Conservation (phyloP, 495 filamentous ascomycete genomes). For the Aspergillus ostianus region DNA sequence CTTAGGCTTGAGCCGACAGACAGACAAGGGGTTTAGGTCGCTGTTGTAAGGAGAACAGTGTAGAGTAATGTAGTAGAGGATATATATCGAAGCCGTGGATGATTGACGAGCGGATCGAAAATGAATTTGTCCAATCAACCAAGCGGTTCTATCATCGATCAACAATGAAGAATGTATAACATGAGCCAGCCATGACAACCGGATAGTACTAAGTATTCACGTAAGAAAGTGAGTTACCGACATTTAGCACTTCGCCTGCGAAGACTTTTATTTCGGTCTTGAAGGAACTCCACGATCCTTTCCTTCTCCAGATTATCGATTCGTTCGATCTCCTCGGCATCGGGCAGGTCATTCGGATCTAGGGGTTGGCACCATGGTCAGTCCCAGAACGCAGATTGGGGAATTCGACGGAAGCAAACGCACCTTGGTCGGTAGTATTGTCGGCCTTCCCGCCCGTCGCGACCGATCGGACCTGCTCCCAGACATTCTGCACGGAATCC, state of each 20-base stretch:
- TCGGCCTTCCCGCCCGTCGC: background rate
- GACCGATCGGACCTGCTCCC: slow-evolving; percentile 2
- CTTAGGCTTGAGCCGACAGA: slow-evolving; percentile 50
- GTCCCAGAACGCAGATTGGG: background rate
- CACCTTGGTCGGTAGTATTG: background rate
- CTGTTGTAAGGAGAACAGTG: slow-evolving; percentile 15
- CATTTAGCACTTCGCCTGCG: slow-evolving; percentile 5
- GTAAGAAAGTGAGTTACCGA: background rate
- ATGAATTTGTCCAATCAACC: no score
- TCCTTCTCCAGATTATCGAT: slow-evolving; percentile 33
- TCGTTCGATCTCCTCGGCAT: slow-evolving; percentile 17
- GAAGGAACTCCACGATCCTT: slow-evolving; percentile 33
- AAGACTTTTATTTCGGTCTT: slow-evolving; percentile 28
- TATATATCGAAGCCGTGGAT: no score
- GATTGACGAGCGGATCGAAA: no score
- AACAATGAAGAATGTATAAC: background rate
- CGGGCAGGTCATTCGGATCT: background rate
- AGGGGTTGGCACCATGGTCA: background rate
- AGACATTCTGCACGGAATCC: background rate
- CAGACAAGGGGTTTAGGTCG: slow-evolving; percentile 32
- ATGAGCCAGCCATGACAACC: background rate
- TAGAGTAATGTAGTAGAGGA: background rate
- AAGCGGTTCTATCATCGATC: background rate
- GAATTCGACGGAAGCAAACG: background rate
- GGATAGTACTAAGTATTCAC: background rate